Evolutionary conservation across 2,329 filamentous ascomycete species (phyloP), one percentile per base, ranked within the genome.

Genomic region (Myrmaecium sp.): DNA sequence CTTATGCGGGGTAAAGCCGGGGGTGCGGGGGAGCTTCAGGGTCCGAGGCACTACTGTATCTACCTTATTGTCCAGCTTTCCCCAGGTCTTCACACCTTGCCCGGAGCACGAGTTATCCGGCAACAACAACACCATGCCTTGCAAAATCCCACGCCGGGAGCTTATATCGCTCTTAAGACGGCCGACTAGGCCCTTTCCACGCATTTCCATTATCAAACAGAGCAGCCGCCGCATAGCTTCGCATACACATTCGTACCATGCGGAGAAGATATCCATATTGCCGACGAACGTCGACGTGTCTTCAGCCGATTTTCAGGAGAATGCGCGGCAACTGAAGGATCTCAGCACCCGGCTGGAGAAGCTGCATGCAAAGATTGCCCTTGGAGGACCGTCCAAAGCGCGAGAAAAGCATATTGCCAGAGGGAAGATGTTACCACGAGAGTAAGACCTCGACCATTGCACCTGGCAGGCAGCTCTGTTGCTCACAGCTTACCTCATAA

Each of bases 381-480:
- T 68, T 36, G 86, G 86, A 28, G 89, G 89, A 1, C 58, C 80
- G 1, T 66, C 74, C 31, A 89, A 89, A 51, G 80, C 86, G 4
- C 65, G 78, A 32, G 72, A 86, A 36, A 94, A 94, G 58, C 86
- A 95, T 47, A 54, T 91, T 13, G 69, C 74, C 17, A 65, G 84
- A 40, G 80, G 81, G 36, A 95, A 95, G 64, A 93, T 95, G 83
- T 65, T 98, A 30, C 82, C 84, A 3, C 63, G 89, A 36, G 86
- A 95, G 52, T 55, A 39, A 35, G 44, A 36, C 14, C 18, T 18
- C 11, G 12, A 11, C 3, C 19, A 13, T 10, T 20, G 18, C 18
- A 7, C n/a, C 10, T 12, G 14, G 18, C 10, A 25, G 7, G 7
- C 4, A 14, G 20, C 10, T 22, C 20, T 16, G 6, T 14, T 6